These are phyloP conservation scores for Erysimum pusillum DNA, from an alignment of 441 rosid species.

Conservation along the genomic window DNA sequence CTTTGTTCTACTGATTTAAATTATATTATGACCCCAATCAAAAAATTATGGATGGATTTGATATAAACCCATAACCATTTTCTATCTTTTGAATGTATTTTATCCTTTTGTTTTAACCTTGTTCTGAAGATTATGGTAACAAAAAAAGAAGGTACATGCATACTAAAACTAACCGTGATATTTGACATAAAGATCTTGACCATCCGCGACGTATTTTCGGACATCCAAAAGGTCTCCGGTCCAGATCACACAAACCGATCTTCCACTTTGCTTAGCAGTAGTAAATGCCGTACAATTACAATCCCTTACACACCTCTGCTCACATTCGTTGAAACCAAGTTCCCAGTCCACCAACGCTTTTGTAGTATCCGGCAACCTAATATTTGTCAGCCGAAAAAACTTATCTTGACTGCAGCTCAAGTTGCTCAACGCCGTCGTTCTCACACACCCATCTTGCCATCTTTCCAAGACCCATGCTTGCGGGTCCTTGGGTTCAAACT, in stretches of 20 bases:
- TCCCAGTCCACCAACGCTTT: constrained; percentile 49
- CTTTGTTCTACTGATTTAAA: no score
- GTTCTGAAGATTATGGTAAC: neutral
- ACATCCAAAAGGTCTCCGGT: constrained; percentile 58
- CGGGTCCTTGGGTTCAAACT: constrained; percentile 60
- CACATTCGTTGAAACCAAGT: constrained; percentile 59
- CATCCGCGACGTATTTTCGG: constrained; percentile 50
- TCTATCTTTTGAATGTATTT: neutral
- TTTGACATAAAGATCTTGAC: constrained; percentile 65
- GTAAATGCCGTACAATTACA: constrained; percentile 81
- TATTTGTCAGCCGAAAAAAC: constrained; percentile 53
- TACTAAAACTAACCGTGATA: constrained; percentile 48
- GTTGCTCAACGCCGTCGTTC: constrained; percentile 49
- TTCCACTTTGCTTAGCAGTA: constrained; percentile 51
- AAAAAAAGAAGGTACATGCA: no score
- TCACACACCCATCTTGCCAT: constrained; percentile 65
- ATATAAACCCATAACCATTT: no score
- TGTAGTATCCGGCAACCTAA: constrained; percentile 67
- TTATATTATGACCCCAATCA: no score
- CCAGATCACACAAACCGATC: constrained; percentile 74
- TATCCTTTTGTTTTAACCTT: neutral
- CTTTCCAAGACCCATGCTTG: constrained; percentile 52
- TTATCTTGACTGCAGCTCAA: constrained; percentile 51
- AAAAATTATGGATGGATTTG: no score
- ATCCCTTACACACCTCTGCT: constrained; percentile 50